These are phyloP conservation scores for Rutstroemia sp. DNA, from an alignment of 2,329 filamentous ascomycete genomes.

Conservation along the genomic window DNA sequence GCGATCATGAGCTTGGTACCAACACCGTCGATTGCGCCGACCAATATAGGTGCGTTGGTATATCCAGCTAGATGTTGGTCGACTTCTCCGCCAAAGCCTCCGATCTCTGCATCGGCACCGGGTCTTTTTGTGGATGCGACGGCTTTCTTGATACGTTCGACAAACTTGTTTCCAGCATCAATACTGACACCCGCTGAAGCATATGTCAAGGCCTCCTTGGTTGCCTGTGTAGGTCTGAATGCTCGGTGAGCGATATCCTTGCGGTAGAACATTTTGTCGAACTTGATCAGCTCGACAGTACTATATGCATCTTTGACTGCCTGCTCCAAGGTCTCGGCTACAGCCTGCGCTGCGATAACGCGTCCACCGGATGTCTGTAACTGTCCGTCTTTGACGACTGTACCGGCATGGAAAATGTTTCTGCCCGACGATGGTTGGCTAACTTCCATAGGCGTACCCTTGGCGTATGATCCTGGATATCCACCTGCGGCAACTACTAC, in stretches of 20 bases:
- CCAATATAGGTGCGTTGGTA: slow-evolving; percentile 66
- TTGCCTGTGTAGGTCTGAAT: slow-evolving; percentile 39
- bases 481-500: slow-evolving; percentile 91
- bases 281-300: slow-evolving; percentile 71
- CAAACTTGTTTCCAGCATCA: slow-evolving; percentile 86
- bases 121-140: slow-evolving; percentile 79
- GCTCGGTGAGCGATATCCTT: slow-evolving; percentile 83
- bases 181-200: slow-evolving; percentile 91
- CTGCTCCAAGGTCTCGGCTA: slow-evolving; percentile 65
- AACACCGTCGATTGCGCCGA: slow-evolving; percentile 94
- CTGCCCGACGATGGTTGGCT: slow-evolving; percentile 41
- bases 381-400: slow-evolving; percentile 53
- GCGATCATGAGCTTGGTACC: slow-evolving; percentile 97
- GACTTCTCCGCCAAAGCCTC: slow-evolving; percentile 87
- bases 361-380: slow-evolving; percentile 78
- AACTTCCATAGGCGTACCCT: slow-evolving; percentile 59
- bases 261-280: slow-evolving; percentile 52
- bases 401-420: slow-evolving; percentile 91
- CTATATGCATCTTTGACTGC: slow-evolving; percentile 85
- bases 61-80: slow-evolving; percentile 72
- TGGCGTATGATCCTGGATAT: slow-evolving; percentile 80
- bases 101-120: slow-evolving; percentile 75
- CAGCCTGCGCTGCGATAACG: slow-evolving; percentile 88
- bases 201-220: slow-evolving; percentile 65
- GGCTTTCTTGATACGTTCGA: slow-evolving; percentile 82